These are phyloP conservation scores for Plectosphaerella cucumerina DNA, from an alignment of 2,329 filamentous ascomycete genomes.

Conservation along the genomic window DNA sequence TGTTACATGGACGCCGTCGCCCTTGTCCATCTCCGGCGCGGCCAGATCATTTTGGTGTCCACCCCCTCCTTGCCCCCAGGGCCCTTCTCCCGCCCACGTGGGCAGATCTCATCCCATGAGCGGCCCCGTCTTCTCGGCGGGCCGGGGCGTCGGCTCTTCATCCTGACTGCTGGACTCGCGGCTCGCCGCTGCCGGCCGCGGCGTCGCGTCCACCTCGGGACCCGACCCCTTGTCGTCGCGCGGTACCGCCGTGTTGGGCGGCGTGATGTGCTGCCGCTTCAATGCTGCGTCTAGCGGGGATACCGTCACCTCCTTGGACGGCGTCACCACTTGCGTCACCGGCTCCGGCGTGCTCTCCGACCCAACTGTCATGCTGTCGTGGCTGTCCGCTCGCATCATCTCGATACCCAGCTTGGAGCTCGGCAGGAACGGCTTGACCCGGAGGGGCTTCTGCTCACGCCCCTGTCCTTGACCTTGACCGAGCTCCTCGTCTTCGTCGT, in stretches of 20 bases:
- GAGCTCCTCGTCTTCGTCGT: conserved; percentile 92
- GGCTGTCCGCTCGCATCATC: conserved; percentile 96
- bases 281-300: conserved; percentile 21
- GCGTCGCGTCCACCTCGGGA: conserved; percentile 36
- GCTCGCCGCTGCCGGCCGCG: conserved; percentile 27
- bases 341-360: conserved; percentile 48
- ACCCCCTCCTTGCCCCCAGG: background rate
- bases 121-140: conserved; percentile 16
- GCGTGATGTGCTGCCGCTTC: conserved; percentile 16
- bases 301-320: conserved; percentile 35
- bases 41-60: background rate
- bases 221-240: conserved; percentile 12
- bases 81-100: background rate
- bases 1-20: background rate
- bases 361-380: conserved; percentile 66
- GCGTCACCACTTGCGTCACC: conserved; percentile 49
- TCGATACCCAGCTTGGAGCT: conserved; percentile 91
- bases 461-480: conserved; percentile 40
- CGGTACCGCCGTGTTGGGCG: conserved; percentile 21
- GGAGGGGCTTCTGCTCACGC: conserved; percentile 34
- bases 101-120: conserved; percentile 1
- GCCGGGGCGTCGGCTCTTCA: conserved; percentile 37
- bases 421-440: conserved; percentile 56
- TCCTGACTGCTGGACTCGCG: conserved; percentile 16
- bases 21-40: background rate